Conservation (phyloP, 257 asterid genomes). For the Jacaranda copaia region DNA sequence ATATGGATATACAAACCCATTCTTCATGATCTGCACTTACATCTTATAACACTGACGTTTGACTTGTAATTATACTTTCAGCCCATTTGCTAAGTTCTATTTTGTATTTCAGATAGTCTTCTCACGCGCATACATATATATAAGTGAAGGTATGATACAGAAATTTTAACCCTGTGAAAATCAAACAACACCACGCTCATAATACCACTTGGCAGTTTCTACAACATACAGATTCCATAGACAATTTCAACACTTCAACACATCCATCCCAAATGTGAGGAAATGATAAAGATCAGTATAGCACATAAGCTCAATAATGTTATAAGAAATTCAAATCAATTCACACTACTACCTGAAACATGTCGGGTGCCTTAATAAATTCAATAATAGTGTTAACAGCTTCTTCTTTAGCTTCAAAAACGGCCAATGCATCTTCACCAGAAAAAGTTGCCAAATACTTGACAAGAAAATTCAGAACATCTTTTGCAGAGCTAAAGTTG, state of each 20-base stretch:
- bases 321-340: slow-evolving; percentile 20
- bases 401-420: slow-evolving; percentile 87
- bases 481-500: slow-evolving; percentile 70
- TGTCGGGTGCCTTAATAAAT: slow-evolving; percentile 83
- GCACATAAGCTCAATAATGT: background rate
- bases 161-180: no score
- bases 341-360: slow-evolving; percentile 74
- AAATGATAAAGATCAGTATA: background rate
- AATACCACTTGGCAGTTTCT: no score
- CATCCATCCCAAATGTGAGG: no score
- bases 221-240: slow-evolving; percentile 44
- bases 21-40: no score
- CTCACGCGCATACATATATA: no score
- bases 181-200: no score
- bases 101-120: no score
- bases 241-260: slow-evolving; percentile 38
- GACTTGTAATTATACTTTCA: no score
- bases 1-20: no score
- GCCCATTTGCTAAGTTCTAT: no score
- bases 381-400: slow-evolving; percentile 68
- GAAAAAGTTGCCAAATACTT: slow-evolving; percentile 88
- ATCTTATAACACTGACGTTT: no score
- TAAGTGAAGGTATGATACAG: no score
- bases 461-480: slow-evolving; percentile 77
- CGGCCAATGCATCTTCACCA: slow-evolving; percentile 65